These are phyloP conservation scores for Diaporthe sp. DNA, from an alignment of 2,329 filamentous ascomycete genomes.

Conservation along the genomic window DNA sequence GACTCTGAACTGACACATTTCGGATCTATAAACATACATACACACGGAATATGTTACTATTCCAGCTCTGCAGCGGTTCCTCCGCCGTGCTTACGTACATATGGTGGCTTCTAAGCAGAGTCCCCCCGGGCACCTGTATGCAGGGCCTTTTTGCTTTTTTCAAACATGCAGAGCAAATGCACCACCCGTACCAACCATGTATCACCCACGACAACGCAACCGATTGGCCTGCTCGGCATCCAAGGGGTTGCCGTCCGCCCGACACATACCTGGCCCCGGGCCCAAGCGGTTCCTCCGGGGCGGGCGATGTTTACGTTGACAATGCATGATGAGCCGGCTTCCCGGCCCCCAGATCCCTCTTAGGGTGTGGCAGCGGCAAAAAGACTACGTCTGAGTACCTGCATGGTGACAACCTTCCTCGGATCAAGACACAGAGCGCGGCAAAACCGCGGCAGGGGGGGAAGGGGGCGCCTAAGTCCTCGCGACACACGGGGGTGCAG, in stretches of 20 bases:
- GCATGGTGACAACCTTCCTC: background rate
- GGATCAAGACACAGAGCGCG: background rate
- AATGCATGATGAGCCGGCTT: background rate
- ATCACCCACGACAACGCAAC: background rate
- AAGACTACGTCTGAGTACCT: background rate
- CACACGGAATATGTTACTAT: background rate
- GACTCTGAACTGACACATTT: background rate
- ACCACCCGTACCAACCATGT: background rate
- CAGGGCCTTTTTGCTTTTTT: background rate
- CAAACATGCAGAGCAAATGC: background rate
- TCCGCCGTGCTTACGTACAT: background rate
- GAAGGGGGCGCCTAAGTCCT: background rate
- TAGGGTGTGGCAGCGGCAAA: background rate
- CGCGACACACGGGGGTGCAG: background rate
- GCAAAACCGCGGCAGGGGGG: background rate
- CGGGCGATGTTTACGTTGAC: background rate
- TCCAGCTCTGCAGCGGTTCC: background rate
- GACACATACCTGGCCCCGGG: background rate
- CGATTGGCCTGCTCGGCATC: constrained; percentile 20
- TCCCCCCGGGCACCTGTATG: background rate
- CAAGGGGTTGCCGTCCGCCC: background rate
- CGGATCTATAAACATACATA: background rate
- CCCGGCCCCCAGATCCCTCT: constrained; percentile 7
- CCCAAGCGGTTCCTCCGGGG: background rate
- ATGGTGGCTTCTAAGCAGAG: background rate